Base-by-base conservation (phyloP, 2,329 filamentous ascomycete species). In the Phaeosphaeria sp. region DNA sequence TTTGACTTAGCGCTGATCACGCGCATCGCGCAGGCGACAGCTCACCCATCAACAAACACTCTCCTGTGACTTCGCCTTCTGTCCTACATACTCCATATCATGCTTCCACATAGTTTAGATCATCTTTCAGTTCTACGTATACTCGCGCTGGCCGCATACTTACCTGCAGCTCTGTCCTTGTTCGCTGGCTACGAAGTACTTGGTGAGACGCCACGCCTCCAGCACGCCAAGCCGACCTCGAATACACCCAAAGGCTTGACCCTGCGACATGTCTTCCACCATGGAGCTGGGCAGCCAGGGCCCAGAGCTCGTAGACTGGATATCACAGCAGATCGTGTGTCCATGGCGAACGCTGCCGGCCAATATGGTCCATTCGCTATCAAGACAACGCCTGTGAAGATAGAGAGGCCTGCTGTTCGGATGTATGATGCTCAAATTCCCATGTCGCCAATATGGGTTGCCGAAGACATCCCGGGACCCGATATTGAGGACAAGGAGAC, bases 401-500 rank as follows among this genome's bases (percentile, higher is more conserved):
- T 76, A 56, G 72, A 76, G 52, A 67, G 64, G 54, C 69, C 72
- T 15, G 58, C 63, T 9, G 50, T 63, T 9, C 59, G 60, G 30
- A 20, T 33, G 22, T 66, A 68, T 55, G 58, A 67, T 49, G 60
- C 59, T 6, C 68, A 72, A 42, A 56, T 59, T 33, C 67, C 68
- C 27, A 72, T 73, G 57, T 73, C 73, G 9, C 64, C 72, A 11
- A 57, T 70, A 33, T 75, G 72, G 71, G 54, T 68, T 17, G 64
- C 69, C 5, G 65, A 75, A 51, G 66, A 74, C 39, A 55, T 74
- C 13, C 58, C 60, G 15, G 74, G 69, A 21, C 74, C 74, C 2
- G 66, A 75, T 54, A 62, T 76, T 7, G 61, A 64, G 54, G 72
- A 75, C 51, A 76, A 75, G 55, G 65, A 70, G 22, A 75, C 73